These are phyloP conservation scores for Schizophyllum commune DNA, from an alignment of 1,284 basidiomycete species.

Conservation along the genomic window DNA sequence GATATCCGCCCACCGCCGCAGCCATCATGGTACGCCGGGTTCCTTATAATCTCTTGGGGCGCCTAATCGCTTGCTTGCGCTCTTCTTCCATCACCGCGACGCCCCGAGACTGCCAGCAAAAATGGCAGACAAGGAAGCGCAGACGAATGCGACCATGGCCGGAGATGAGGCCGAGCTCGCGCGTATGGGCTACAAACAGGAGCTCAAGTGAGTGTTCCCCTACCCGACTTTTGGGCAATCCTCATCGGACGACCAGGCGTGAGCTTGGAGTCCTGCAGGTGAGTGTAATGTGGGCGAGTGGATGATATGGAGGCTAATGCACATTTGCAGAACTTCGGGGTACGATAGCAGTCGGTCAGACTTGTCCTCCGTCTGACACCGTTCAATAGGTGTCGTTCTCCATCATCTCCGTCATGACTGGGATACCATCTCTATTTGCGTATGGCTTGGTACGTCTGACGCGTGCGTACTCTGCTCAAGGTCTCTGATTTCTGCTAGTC, in stretches of 20 bases:
- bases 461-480: not conserved
- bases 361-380: not conserved
- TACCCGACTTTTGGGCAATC: constrained; percentile 1
- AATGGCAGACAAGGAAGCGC: not conserved
- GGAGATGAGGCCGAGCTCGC: constrained; percentile 59
- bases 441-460: constrained; percentile 50
- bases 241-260: constrained; percentile 26
- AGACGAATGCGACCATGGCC: constrained; percentile 12
- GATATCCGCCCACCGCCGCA: not conserved
- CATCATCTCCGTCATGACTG: constrained; percentile 68
- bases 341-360: constrained; percentile 13
- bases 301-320: constrained; percentile 1
- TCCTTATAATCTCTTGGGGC: not conserved
- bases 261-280: constrained; percentile 57
- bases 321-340: constrained; percentile 55
- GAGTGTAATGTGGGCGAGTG: constrained; percentile 11
- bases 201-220: constrained; percentile 43
- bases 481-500: constrained; percentile 28
- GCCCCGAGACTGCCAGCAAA: not conserved
- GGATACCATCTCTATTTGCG: constrained; percentile 56
- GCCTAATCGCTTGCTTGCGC: not conserved
- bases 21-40: not conserved
- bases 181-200: constrained; percentile 71
- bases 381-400: constrained; percentile 51
- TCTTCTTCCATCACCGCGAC: not conserved